phyloP scores from a whole-genome alignment of 768 basidiomycete genomes.

The Mycena epipterygia region DNA sequence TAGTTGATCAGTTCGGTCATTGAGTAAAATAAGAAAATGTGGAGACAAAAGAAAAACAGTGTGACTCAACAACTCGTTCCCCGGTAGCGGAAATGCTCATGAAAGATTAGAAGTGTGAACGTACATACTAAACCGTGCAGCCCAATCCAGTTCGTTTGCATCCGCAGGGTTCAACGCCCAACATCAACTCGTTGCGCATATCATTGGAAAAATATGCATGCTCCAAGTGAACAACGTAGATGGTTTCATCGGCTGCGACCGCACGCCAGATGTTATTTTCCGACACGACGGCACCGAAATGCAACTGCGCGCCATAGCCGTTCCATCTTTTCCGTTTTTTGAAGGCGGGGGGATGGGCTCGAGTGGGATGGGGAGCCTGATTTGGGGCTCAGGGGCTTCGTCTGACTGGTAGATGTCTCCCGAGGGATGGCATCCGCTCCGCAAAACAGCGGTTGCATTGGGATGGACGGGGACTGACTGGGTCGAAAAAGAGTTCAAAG shows the following conservation, averaged over 20 bases:
- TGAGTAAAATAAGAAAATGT: background rate
- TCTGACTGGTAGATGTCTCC: constrained; percentile 9
- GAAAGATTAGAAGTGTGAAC: background rate
- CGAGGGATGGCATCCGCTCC: constrained; percentile 7
- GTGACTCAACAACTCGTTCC: no score
- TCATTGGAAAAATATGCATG: background rate
- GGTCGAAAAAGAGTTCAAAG: no score
- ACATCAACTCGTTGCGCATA: background rate
- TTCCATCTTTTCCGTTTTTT: constrained; percentile 8
- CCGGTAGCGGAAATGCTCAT: no score
- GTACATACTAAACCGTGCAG: constrained; percentile 12
- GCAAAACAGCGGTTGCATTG: background rate
- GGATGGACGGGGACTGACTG: no score
- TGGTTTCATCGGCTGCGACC: background rate
- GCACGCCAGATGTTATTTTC: constrained; percentile 18
- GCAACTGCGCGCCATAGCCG: background rate
- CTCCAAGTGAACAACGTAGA: constrained; percentile 5
- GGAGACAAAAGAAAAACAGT: no score
- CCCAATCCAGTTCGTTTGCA: background rate
- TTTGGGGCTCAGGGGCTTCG: background rate
- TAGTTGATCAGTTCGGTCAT: background rate
- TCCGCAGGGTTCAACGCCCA: background rate
- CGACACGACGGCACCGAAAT: constrained; percentile 16
- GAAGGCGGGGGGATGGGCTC: background rate
- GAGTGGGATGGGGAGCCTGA: constrained; percentile 12